Percentiles rank a stretch among this genome's conserved stretches.
phyloP scores from a whole-genome alignment of 371 early-diverging fungal species.

The Rhizopus microsporus region DNA sequence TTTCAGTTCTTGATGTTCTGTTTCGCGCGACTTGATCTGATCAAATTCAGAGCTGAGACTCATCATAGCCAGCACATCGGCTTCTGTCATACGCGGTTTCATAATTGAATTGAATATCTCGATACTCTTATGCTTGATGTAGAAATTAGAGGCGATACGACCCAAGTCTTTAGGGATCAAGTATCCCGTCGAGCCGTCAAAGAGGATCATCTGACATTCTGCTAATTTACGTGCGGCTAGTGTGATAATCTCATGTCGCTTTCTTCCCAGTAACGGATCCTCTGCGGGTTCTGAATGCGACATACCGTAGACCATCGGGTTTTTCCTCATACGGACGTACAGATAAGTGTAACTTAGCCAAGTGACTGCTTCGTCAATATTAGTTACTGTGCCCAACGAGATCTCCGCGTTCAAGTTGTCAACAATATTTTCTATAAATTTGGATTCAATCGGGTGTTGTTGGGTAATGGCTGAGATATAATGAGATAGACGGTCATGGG shows the following conservation, averaged over 20 bases:
- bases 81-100: slow-evolving; percentile 80
- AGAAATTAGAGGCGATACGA: slow-evolving; percentile 90
- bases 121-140: slow-evolving; percentile 84
- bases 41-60: slow-evolving; percentile 92
- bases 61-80: slow-evolving; percentile 89
- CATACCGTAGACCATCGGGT: slow-evolving; percentile 93
- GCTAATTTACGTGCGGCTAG: slow-evolving; percentile 75
- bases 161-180: slow-evolving; percentile 91
- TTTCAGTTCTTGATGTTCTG: slow-evolving; percentile 82
- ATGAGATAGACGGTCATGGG: slow-evolving; percentile 87
- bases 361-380: slow-evolving; percentile 88
- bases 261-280: slow-evolving; percentile 78
- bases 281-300: slow-evolving; percentile 69
- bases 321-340: slow-evolving; percentile 94
- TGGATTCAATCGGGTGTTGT: slow-evolving; percentile 97
- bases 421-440: slow-evolving; percentile 84
- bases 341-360: slow-evolving; percentile 99
- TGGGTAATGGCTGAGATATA: slow-evolving; percentile 96
- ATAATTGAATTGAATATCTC: slow-evolving; percentile 78
- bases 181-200: slow-evolving; percentile 80
- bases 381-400: slow-evolving; percentile 92
- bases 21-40: slow-evolving; percentile 86
- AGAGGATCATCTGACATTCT: slow-evolving; percentile 92
- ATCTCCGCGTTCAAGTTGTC: slow-evolving; percentile 99
- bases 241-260: slow-evolving; percentile 75